Evolutionary conservation across 306 rosid genomes (phyloP).

Genomic region (Casuarina cunninghamiana): DNA sequence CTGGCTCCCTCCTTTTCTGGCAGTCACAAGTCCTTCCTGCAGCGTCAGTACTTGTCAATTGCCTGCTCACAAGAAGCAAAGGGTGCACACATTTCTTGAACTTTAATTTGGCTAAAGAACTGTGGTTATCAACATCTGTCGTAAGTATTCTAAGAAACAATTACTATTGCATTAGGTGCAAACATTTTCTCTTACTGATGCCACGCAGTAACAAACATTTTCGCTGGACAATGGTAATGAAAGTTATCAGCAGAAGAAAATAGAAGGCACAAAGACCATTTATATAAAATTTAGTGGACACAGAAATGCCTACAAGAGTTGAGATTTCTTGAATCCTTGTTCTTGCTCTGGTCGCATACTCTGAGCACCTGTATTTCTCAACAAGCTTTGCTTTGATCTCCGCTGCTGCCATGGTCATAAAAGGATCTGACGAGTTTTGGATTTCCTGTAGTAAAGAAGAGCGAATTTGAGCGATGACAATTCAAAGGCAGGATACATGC

Average conservation of each 20-base stretch:
- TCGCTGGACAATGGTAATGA: background rate
- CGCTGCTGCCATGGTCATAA: slow-evolving; percentile 32
- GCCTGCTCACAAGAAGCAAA: background rate
- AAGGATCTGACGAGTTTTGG: slow-evolving; percentile 16
- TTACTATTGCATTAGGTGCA: background rate
- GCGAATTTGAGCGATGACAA: background rate
- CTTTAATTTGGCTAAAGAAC: background rate
- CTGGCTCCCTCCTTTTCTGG: slow-evolving; percentile 47
- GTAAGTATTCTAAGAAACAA: background rate
- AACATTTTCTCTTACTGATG: background rate
- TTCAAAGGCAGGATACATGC: background rate
- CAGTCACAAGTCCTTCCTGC: slow-evolving; percentile 52
- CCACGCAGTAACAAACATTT: background rate
- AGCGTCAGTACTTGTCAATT: slow-evolving; percentile 11
- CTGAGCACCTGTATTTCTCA: slow-evolving; percentile 53
- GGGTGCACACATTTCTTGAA: background rate
- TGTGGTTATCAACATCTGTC: background rate
- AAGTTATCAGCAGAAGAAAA: background rate
- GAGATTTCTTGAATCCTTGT: slow-evolving; percentile 41
- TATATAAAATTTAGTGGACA: background rate
- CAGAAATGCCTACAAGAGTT: slow-evolving; percentile 30
- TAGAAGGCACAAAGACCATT: background rate
- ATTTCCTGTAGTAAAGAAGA: slow-evolving; percentile 33
- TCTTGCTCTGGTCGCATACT: slow-evolving; percentile 41
- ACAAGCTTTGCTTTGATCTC: slow-evolving; percentile 40